Evolutionary conservation across 1,284 basidiomycete species (phyloP).

Genomic region (Xanthoconium separans): DNA sequence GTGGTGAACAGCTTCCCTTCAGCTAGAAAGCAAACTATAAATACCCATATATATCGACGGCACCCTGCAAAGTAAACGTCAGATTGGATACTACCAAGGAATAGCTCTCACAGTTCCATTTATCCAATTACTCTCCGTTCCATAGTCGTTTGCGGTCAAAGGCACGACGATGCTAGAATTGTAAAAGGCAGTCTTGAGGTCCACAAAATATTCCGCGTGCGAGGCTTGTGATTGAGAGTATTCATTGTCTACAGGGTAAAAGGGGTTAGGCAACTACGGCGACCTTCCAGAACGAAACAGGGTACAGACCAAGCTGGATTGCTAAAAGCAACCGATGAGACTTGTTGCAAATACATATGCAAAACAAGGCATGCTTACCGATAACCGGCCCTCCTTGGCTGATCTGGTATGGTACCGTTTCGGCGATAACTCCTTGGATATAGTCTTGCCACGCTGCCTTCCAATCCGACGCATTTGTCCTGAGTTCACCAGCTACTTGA

Average conservation of each 20-base stretch:
- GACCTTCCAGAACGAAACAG: background rate
- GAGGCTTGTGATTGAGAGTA: conserved; percentile 51
- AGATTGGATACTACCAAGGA: background rate
- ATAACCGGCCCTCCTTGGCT: conserved; percentile 72
- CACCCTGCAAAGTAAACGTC: conserved; percentile 34
- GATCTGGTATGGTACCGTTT: conserved; percentile 66
- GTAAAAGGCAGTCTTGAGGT: conserved; percentile 58
- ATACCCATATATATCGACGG: conserved; percentile 56
- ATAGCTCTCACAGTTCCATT: conserved; percentile 51
- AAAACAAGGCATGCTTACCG: conserved; percentile 39
- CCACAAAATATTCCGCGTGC: conserved; percentile 63
- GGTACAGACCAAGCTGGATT: conserved; percentile 61
- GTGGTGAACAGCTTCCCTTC: background rate
- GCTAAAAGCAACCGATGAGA: conserved; percentile 37
- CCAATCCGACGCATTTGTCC: conserved; percentile 68
- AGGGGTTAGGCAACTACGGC: background rate
- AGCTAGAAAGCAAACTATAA: background rate
- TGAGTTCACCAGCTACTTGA: conserved; percentile 61
- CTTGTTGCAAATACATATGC: background rate
- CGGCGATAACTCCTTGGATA: conserved; percentile 62
- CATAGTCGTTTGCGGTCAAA: conserved; percentile 72
- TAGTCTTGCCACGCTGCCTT: conserved; percentile 70
- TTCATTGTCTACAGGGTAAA: conserved; percentile 62
- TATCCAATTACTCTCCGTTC: conserved; percentile 59
- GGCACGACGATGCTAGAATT: conserved; percentile 63